Evolutionary conservation across 331 rosid species (phyloP).

Genomic region (Quercus tomentella): DNA sequence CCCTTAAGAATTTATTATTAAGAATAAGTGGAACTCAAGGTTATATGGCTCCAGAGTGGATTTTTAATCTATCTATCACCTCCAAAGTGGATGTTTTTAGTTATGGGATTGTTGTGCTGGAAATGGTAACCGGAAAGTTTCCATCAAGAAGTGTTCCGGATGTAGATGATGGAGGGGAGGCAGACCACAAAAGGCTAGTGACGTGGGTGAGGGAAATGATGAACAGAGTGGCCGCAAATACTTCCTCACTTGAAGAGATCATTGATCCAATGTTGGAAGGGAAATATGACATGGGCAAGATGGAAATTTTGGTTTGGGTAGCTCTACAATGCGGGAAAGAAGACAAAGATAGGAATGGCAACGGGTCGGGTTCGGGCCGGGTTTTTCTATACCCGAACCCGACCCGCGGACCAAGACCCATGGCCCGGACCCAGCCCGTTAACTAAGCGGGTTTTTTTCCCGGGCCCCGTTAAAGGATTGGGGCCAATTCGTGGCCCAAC

Average conservation of each 20-base stretch:
- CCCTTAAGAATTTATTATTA: background rate
- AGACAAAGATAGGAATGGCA: constrained; percentile 14
- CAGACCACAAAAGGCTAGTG: background rate
- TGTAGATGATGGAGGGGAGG: background rate
- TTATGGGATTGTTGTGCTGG: constrained; percentile 31
- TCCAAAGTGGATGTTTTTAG: constrained; percentile 38
- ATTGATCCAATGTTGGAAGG: background rate
- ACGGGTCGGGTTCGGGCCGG: too few relatives aligned
- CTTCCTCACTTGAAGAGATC: background rate
- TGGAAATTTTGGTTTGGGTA: constrained; percentile 4
- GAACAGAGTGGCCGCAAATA: background rate
- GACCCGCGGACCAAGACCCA: too few relatives aligned
- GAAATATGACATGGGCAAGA: background rate
- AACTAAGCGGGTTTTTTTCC: too few relatives aligned
- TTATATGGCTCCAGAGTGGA: constrained; percentile 41
- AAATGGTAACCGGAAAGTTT: constrained; percentile 5
- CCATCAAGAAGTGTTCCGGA: background rate
- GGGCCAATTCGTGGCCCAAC: too few relatives aligned
- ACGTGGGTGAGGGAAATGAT: background rate
- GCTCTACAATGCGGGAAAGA: constrained; percentile 17
- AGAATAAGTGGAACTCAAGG: constrained; percentile 37
- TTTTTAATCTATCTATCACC: constrained; percentile 15
- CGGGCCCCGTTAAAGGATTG: too few relatives aligned
- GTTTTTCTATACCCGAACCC: too few relatives aligned
- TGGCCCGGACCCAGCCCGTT: too few relatives aligned